Evolutionary conservation across 2,329 filamentous ascomycete genomes (phyloP), one percentile per base, ranked within the genome.

Genomic region (Bertia moriformis): DNA sequence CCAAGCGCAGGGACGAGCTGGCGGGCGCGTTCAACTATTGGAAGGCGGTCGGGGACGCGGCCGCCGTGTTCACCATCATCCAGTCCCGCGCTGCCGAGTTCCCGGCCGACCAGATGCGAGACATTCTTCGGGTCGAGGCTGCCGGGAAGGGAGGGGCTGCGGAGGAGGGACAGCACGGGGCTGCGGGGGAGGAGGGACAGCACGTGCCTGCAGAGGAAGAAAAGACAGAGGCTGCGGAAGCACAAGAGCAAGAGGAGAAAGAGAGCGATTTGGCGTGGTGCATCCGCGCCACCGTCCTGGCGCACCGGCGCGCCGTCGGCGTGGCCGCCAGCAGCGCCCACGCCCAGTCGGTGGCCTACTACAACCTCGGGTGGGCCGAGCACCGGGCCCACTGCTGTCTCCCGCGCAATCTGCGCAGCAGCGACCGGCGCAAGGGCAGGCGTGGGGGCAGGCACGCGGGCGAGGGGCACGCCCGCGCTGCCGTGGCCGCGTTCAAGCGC

Each of bases 291-390:
- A 73, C 82, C 0, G 83, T 96, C 19, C 62, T 96, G 14, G 83
- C 85, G 4, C 84, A 93, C 56, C 98, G 96, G 56, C 74, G 84
- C 45, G 87, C 87, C 4, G 78, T 96, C 13, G 63, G 82, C 47
- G 71, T 78, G 29, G 81, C 80, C 14, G 63, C 76, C 1, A 65
- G 78, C 42, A 88, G 98, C 51, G 55, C 74, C 4, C 84, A 95
- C 54, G 88, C 89, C 3, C 88, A 93, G 58, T 85, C 91, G 1
- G 84, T 96, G n/a, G 85, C 88, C 0, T 91, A 89, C 70, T 98
- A 94, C 59, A 98, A 98, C 51, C 66, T 98, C 14, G 91, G 91
- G 32, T 96, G 88, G 84, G 83, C 85, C 1, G 91, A 98, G 55
- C 77, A 91, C 53, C 74, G 81, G 35, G 83, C 87, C 1, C 84